Percentiles rank a stretch among this genome's conserved stretches.
These are phyloP conservation scores for Capsicum baccatum DNA, from an alignment of 257 asterid species.

Conservation along the genomic window DNA sequence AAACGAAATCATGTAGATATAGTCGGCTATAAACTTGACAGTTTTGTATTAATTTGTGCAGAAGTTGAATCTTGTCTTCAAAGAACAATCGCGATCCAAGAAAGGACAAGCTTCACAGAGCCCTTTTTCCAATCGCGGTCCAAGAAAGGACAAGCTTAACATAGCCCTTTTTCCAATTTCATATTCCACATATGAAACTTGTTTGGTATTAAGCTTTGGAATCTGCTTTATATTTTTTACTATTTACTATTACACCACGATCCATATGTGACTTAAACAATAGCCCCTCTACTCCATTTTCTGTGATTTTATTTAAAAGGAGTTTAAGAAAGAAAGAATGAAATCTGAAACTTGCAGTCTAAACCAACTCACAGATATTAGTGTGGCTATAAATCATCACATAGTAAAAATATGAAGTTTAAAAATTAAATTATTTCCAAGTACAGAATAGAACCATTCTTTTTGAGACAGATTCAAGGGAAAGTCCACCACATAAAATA, in stretches of 20 bases:
- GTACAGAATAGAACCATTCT: neutral
- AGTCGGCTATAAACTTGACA: neutral
- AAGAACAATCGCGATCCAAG: neutral
- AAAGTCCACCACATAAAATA: too few species aligned
- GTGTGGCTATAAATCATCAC: neutral
- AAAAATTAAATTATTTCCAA: neutral
- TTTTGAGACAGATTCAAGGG: neutral
- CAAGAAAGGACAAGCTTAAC: neutral
- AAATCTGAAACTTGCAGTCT: neutral
- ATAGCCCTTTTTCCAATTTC: slow-evolving; percentile 6
- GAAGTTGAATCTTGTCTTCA: slow-evolving; percentile 1
- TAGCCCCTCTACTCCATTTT: neutral
- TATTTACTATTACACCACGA: slow-evolving; percentile 1
- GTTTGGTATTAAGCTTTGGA: neutral
- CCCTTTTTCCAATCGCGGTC: neutral
- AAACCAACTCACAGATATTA: neutral
- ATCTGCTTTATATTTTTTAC: neutral
- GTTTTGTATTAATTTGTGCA: neutral
- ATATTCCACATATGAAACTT: neutral
- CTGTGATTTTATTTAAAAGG: neutral
- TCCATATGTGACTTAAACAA: neutral
- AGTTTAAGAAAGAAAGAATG: neutral
- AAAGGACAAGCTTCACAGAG: neutral
- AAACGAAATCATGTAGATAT: neutral
- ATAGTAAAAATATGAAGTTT: neutral